A percentile compares a stretch with the other conserved stretches of the same genome.
These are phyloP conservation scores for Scheffersomyces ergatensis DNA, from an alignment of 805 yeast species.

Conservation along the genomic window DNA sequence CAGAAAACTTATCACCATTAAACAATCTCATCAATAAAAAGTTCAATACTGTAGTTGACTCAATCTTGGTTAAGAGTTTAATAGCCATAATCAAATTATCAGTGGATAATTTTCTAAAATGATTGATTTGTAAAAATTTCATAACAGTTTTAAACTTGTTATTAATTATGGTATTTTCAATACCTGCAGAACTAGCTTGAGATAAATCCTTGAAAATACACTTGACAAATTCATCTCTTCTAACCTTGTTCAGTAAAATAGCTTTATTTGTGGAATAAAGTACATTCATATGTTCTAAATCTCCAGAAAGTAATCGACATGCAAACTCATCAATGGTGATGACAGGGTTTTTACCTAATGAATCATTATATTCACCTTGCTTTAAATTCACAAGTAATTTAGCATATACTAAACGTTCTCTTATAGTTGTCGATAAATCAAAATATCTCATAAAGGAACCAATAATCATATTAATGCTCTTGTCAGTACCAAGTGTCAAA, in stretches of 20 bases:
- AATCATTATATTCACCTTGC: background rate
- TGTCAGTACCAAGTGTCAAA: slow-evolving; percentile 13
- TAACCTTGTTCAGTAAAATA: slow-evolving; percentile 7
- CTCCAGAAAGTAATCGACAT: slow-evolving; percentile 6
- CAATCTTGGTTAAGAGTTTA: slow-evolving; percentile 19
- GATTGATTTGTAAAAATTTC: slow-evolving; percentile 20
- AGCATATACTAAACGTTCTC: slow-evolving; percentile 15
- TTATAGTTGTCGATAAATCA: slow-evolving; percentile 10
- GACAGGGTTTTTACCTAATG: background rate
- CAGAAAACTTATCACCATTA: slow-evolving; percentile 11
- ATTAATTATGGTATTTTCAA: background rate
- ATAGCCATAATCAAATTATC: slow-evolving; percentile 22
- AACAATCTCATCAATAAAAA: slow-evolving; percentile 11
- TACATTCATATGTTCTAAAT: slow-evolving; percentile 13
- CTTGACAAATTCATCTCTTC: slow-evolving; percentile 7
- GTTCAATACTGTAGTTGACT: slow-evolving; percentile 20
- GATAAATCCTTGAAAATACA: background rate
- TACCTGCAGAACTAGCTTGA: background rate
- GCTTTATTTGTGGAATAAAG: slow-evolving; percentile 7
- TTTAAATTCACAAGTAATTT: slow-evolving; percentile 17
- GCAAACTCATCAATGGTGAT: slow-evolving; percentile 1
- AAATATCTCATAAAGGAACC: slow-evolving; percentile 13
- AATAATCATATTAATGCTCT: slow-evolving; percentile 11
- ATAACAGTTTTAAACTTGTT: slow-evolving; percentile 16
- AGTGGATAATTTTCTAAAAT: slow-evolving; percentile 16